Evolutionary conservation across 2,329 filamentous ascomycete species (phyloP), one percentile per base, ranked within the genome.

Genomic region (Ceratocystis huliohia): DNA sequence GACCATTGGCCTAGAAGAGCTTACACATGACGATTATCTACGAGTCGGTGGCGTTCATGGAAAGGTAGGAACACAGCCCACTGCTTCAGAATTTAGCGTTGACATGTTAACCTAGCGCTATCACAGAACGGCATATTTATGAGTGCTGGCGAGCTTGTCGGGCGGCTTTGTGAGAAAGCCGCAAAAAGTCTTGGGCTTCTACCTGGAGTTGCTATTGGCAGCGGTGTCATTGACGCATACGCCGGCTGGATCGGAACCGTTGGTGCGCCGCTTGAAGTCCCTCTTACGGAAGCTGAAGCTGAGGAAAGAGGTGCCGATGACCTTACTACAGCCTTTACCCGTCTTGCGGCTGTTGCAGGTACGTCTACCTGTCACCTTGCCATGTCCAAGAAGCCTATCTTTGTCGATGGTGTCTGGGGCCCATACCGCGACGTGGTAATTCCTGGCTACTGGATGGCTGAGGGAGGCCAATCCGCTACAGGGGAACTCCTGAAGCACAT

Each of bases 191-290:
- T 99, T 68, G 93, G 94, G 6, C 82, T 99, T 2, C 88, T 88
- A 4, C 81, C 88, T 22, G 93, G 92, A 48, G 94, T 96, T 71
- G 91, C 94, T 20, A 88, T 99, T 66, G 94, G 94, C 65, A 96
- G 91, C 73, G 92, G 92, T 75, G 94, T 99, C 70, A 99, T 99
- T 73, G 94, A 99, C 75, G 94, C 94, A 20, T 99, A 99, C 73
- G 94, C 94, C 68, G 94, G 94, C 70, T 99, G 94, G 94, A 94
- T 99, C 71, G 94, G 94, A 69, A 97, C 94, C 1, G 94, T 99
- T n/a, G 94, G 94, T 67, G 93, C 94, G 68, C 96, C 96, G 76
- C 90, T 96, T 71, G 83, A 91, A 70, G 82, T 95, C 17, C 81
- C 82, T 50, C 63, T 70, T 28, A 67, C 66, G 10, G 81, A 67